A percentile compares a stretch with the other conserved stretches of the same genome.
These are phyloP conservation scores for Erigeron philadelphicus DNA, from an alignment of 140 eudicot species.

Conservation along the genomic window DNA sequence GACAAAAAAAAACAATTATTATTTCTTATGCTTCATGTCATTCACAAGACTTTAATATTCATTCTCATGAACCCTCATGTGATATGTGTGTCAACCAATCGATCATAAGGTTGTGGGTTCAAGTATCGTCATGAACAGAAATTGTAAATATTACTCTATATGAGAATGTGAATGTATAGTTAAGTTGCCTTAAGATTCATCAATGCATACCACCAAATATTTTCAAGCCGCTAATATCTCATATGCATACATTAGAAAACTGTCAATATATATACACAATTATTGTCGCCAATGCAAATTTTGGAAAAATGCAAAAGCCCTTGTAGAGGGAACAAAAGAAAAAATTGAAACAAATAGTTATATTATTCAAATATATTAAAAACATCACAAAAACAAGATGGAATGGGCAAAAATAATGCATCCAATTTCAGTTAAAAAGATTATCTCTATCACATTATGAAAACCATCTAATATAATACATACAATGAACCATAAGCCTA, in stretches of 20 bases:
- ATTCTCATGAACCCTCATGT: not conserved
- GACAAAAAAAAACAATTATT: not conserved
- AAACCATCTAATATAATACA: no score
- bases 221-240: constrained; percentile 21
- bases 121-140: not conserved
- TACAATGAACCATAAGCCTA: no score
- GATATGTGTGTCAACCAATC: no score
- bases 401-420: constrained; percentile 1
- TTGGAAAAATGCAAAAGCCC: no score
- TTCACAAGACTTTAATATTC: not conserved
- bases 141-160: not conserved
- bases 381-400: not conserved
- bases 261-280: no score
- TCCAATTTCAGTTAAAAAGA: not conserved
- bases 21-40: constrained; percentile 21
- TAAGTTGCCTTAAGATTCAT: no score
- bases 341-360: no score
- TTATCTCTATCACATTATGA: not conserved
- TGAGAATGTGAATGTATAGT: no score
- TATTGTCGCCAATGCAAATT: no score
- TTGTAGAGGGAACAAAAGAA: no score
- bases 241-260: no score
- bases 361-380: not conserved
- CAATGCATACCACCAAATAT: not conserved
- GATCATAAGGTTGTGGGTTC: no score